Percentiles rank a stretch among this genome's conserved stretches.
phyloP scores from a whole-genome alignment of 148 eudicot genomes.

The Chenopodium quinoa region DNA sequence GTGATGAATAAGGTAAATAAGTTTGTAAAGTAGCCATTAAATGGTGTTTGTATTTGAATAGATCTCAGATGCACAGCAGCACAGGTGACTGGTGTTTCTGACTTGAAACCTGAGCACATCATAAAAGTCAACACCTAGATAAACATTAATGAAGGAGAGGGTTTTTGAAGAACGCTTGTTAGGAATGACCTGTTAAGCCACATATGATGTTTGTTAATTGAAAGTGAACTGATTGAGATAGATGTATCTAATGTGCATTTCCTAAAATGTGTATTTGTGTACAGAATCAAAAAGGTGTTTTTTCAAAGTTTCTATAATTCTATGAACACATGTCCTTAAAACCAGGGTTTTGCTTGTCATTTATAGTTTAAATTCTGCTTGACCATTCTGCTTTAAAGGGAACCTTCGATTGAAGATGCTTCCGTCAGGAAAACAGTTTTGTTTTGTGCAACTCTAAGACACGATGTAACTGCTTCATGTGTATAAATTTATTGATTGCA shows the following conservation, averaged over 20 bases:
- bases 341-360: not conserved
- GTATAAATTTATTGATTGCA: slow-evolving; percentile 29
- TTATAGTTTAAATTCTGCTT: no score
- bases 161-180: not conserved
- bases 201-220: not conserved
- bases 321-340: not conserved
- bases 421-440: not conserved
- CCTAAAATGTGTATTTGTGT: not conserved
- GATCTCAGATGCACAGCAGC: not conserved
- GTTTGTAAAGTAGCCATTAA: not conserved
- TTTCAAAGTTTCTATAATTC: not conserved
- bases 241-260: slow-evolving; percentile 7
- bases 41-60: not conserved
- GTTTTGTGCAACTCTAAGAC: not conserved
- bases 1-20: slow-evolving; percentile 53
- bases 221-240: not conserved
- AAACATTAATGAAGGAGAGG: not conserved
- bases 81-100: not conserved
- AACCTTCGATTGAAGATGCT: not conserved
- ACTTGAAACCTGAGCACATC: not conserved
- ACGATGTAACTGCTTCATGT: not conserved
- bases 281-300: not conserved
- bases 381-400: no score
- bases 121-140: not conserved
- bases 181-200: not conserved